Evolutionary conservation across 2,329 filamentous ascomycete species (phyloP).

Genomic region (Pseudogymnoascus sp.): DNA sequence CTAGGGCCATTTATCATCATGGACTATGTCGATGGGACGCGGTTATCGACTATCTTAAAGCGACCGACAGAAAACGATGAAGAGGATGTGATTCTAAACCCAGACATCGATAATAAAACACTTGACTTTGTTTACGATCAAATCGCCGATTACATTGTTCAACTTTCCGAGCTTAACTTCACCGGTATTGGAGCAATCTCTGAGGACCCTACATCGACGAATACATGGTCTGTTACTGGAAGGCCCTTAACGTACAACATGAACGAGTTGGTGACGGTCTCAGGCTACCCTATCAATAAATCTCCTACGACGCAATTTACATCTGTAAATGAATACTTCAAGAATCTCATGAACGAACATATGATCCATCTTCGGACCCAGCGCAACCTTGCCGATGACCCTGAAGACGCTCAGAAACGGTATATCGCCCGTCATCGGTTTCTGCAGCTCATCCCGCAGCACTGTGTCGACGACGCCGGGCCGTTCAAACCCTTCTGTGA

Average conservation of each 20-base stretch:
- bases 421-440: too few relatives aligned
- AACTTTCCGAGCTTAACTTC: slow-evolving; percentile 14
- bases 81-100: slow-evolving; percentile 28
- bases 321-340: too few relatives aligned
- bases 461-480: too few relatives aligned
- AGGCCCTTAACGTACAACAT: slow-evolving; percentile 12
- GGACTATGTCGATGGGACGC: slow-evolving; percentile 11
- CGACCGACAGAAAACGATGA: slow-evolving; percentile 4
- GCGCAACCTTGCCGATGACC: too few relatives aligned
- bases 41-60: slow-evolving; percentile 17
- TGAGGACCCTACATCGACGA: neutral
- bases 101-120: slow-evolving; percentile 10
- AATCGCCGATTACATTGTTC: slow-evolving; percentile 12
- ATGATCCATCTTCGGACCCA: too few relatives aligned
- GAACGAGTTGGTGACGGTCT: slow-evolving; percentile 12
- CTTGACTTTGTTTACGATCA: slow-evolving; percentile 13
- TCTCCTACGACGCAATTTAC: too few relatives aligned
- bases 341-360: too few relatives aligned
- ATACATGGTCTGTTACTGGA: slow-evolving; percentile 5
- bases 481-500: slow-evolving; percentile 17
- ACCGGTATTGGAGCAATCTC: slow-evolving; percentile 11
- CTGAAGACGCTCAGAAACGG: too few relatives aligned
- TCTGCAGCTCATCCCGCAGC: too few relatives aligned
- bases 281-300: too few relatives aligned
- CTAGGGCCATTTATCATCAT: slow-evolving; percentile 12